These are phyloP conservation scores for Lecanosticta acicola DNA, from an alignment of 2,329 filamentous ascomycete genomes.

Conservation along the genomic window DNA sequence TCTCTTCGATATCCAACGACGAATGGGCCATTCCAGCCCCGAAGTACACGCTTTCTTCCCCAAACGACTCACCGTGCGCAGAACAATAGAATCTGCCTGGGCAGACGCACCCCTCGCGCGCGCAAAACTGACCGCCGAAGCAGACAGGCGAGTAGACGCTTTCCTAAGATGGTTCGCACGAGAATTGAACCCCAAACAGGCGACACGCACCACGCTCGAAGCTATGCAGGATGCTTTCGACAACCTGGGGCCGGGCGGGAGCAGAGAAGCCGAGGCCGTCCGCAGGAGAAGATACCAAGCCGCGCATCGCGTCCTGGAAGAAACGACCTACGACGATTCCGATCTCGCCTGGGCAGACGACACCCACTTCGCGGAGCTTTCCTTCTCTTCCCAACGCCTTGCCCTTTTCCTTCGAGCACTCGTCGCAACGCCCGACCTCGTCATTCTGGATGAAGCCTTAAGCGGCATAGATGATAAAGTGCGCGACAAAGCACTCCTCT, in stretches of 20 bases:
- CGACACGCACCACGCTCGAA: conserved; percentile 6
- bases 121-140: conserved; percentile 57
- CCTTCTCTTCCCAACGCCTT: conserved; percentile 78
- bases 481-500: conserved; percentile 79
- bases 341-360: conserved; percentile 60
- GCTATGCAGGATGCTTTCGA: not conserved
- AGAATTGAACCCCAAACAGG: conserved; percentile 61
- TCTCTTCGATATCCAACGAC: conserved; percentile 84
- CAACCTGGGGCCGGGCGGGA: no score
- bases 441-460: conserved; percentile 49
- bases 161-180: conserved; percentile 69
- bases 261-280: no score
- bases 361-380: conserved; percentile 64
- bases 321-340: conserved; percentile 18
- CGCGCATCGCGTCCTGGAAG: no score
- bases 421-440: conserved; percentile 42
- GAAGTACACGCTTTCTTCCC: conserved; percentile 94
- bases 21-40: conserved; percentile 87
- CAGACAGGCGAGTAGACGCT: conserved; percentile 58
- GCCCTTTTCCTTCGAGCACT: conserved; percentile 65
- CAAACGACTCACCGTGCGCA: conserved; percentile 63
- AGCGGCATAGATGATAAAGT: conserved; percentile 52
- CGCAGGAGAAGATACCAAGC: no score
- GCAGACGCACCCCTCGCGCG: conserved; percentile 75
- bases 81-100: conserved; percentile 80